Evolutionary conservation across 2,329 filamentous ascomycete species (phyloP).

Genomic region (Penicillium nordicum): DNA sequence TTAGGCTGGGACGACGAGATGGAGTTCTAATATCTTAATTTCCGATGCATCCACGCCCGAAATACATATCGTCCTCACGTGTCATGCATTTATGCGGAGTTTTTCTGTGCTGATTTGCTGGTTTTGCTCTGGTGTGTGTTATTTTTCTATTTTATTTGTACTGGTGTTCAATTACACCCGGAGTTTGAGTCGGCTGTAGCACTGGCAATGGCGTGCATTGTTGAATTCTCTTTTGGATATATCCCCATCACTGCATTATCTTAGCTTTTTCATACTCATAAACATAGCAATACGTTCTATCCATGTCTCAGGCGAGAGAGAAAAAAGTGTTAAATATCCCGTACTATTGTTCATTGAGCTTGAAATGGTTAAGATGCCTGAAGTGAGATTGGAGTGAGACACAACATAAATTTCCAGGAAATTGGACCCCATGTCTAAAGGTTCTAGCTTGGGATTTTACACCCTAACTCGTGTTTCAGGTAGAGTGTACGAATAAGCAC

Average conservation of each 20-base stretch:
- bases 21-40: conserved; percentile 15
- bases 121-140: not conserved
- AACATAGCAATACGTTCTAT: not conserved
- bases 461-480: no score
- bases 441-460: not conserved
- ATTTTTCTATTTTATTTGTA: not conserved
- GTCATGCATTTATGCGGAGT: not conserved
- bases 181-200: not conserved
- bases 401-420: not conserved
- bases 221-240: conserved; percentile 2
- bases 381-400: not conserved
- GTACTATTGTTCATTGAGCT: not conserved
- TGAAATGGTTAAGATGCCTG: not conserved
- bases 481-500: no score
- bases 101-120: not conserved
- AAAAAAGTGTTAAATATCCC: not conserved
- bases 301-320: not conserved
- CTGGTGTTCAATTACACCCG: not conserved
- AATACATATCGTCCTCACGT: not conserved
- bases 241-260: conserved; percentile 1
- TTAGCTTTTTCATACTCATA: not conserved
- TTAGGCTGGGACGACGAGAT: conserved; percentile 45
- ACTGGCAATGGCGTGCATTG: conserved; percentile 3
- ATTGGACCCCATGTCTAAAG: not conserved
- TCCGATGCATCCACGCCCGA: not conserved